Evolutionary conservation across 2,329 filamentous ascomycete species (phyloP).

Genomic region (Curvularia sp.): DNA sequence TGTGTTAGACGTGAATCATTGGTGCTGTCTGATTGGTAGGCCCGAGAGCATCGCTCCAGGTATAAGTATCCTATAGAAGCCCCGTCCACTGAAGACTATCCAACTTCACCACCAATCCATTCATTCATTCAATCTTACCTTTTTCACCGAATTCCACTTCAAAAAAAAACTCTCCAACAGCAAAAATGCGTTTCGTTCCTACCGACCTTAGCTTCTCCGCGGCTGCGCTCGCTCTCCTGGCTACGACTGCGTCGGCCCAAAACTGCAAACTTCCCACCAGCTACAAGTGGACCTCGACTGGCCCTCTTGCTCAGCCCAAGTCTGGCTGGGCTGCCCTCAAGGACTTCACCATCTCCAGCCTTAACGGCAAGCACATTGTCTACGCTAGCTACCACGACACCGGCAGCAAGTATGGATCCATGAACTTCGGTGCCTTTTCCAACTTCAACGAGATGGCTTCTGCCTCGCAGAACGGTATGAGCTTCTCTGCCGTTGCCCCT

Average conservation of each 20-base stretch:
- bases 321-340: conserved; percentile 66
- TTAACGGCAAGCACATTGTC: conserved; percentile 67
- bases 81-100: neutral
- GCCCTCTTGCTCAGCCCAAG: conserved; percentile 60
- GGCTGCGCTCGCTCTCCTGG: conserved; percentile 21
- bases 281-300: conserved; percentile 64
- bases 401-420: conserved; percentile 61
- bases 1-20: neutral
- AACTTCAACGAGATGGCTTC: conserved; percentile 62
- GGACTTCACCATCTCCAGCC: conserved; percentile 65
- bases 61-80: conserved; percentile 15
- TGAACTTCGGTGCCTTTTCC: conserved; percentile 64
- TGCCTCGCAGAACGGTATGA: conserved; percentile 62
- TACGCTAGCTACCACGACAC: conserved; percentile 62
- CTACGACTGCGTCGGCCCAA: conserved; percentile 26
- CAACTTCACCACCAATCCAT: conserved; percentile 1
- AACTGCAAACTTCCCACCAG: conserved; percentile 62
- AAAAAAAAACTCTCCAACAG: conserved; percentile 7
- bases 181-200: conserved; percentile 17
- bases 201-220: conserved; percentile 15
- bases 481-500: conserved; percentile 61
- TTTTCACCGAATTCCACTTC: neutral
- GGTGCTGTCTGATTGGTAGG: neutral
- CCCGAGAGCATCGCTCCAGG: conserved; percentile 1
- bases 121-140: neutral